Percentiles rank a stretch among this genome's conserved stretches.
Conservation (phyloP, 495 filamentous ascomycete genomes). For the Glonium stellatum region DNA sequence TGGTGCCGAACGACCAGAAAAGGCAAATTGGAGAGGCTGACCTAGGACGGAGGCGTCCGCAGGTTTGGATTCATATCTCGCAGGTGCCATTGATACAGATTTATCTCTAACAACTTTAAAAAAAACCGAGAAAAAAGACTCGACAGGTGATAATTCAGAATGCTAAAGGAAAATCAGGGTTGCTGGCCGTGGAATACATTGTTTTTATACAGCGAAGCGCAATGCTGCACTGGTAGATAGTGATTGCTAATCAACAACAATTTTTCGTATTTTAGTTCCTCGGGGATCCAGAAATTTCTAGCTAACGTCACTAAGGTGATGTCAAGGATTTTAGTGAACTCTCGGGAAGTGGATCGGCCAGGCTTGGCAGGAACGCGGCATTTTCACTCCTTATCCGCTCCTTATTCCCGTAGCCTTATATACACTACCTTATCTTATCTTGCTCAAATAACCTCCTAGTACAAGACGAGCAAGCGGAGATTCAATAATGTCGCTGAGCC, state of each 20-base stretch:
- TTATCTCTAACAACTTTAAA: background rate
- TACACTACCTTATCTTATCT: no score
- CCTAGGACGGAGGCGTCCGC: slow-evolving; percentile 47
- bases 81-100: slow-evolving; percentile 27
- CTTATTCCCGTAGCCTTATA: background rate
- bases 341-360: background rate
- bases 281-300: background rate
- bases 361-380: background rate
- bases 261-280: background rate
- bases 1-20: slow-evolving; percentile 47
- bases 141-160: background rate
- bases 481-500: no score
- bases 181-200: background rate
- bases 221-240: background rate
- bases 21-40: slow-evolving; percentile 50
- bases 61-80: slow-evolving; percentile 32
- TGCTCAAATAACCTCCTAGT: no score
- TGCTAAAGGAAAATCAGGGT: background rate
- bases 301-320: background rate
- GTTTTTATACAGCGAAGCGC: background rate
- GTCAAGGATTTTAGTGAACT: background rate
- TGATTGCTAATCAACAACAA: background rate
- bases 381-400: background rate
- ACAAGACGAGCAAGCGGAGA: no score
- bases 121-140: background rate